Evolutionary conservation across 805 yeast genomes (phyloP), one percentile per base, ranked within the genome.

Genomic region (Schwanniomyces occidentalis): DNA sequence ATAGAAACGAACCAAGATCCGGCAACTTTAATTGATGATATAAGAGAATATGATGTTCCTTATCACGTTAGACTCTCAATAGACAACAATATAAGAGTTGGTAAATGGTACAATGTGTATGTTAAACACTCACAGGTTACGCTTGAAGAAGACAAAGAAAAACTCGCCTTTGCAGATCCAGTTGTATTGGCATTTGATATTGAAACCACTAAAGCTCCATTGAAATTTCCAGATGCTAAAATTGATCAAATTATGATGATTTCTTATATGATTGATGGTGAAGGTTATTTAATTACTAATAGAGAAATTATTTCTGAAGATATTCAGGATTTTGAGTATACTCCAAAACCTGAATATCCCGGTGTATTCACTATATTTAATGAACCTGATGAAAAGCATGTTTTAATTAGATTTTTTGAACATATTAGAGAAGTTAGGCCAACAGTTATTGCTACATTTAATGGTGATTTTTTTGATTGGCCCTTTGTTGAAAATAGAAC

Each of bases 401-500:
- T 89, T 5, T 59, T 93, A 20, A 67, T 73, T 35, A 67, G 86
- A 38, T 93, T 95, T 53, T 95, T 87, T 56, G 96, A 86, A 48
- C 99, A 93, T 56, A 76, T 93, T 16, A 68, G 89, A 43, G 98
- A 93, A 27, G 85, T 75, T 3, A 73, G 77, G 46, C 99, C 99
- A 1, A 91, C 98, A 0, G 95, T 93, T n/a, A 93, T 95, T 36
- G 95, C 96, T 1, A 93, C 99, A 0, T 93, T 87, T 52, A 93
- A 93, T 63, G 99, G 99, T 71, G 99, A 93, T 57, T 91, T 90
- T 54, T 93, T 93, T 63, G 99, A 93, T 69, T 93, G 99, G 98
- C 99, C 99, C 1, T 93, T 89, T 56, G 91, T 93, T 2, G 98
- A 90, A 47, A 82, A 85, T 9, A 72, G 99, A 54, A 82, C 97